Evolutionary conservation across 2,329 filamentous ascomycete species (phyloP), one percentile per base, ranked within the genome.

Genomic region (Pestalotiopsis fici): DNA sequence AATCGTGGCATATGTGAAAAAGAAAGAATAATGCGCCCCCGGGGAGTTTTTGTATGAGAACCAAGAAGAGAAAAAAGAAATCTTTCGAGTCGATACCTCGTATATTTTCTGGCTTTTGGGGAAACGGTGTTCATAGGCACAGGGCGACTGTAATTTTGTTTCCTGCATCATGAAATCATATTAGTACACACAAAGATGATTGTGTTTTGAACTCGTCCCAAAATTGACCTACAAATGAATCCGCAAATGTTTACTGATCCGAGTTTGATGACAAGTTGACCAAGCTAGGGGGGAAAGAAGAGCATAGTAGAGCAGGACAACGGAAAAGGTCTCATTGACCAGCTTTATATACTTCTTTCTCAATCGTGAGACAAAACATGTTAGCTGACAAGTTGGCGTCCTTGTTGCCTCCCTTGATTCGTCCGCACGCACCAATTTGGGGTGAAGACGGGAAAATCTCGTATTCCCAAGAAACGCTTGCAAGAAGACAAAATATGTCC

Each of bases 51-150:
- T 57, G 57, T 39, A 31, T 35, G 27, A 50, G 43, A 50, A 50
- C n/a, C 43, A 50, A 50, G 43, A 50, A 50, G 43, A 50, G 43
- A 50, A 50, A 64, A 25, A 56, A 43, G 28, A 64, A 23, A 64
- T 28, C 59, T 25, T 62, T 62, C 31, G 57, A 50, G 47, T 64
- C 50, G 61, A 64, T 64, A 64, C 61, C 61, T 64, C 39, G 35
- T 50, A 35, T n/a, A n/a, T n/a, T n/a, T 64, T 56, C 47, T 56
- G 31, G 61, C 18, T 64, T 64, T 50, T 50, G 15, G 37, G 27
- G 61, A 28, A 64, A n/a, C 28, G 61, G 61, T 55, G 61, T 64
- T 64, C 61, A 56, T 64, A 64, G 61, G 61, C 47, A 64, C 55
- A 31, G 23, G 60, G 60, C 23, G 21, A 21, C 23, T 23, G 25